These are phyloP conservation scores for Ceratobasidium papillatum DNA, from an alignment of 1,284 basidiomycete species.

Conservation along the genomic window DNA sequence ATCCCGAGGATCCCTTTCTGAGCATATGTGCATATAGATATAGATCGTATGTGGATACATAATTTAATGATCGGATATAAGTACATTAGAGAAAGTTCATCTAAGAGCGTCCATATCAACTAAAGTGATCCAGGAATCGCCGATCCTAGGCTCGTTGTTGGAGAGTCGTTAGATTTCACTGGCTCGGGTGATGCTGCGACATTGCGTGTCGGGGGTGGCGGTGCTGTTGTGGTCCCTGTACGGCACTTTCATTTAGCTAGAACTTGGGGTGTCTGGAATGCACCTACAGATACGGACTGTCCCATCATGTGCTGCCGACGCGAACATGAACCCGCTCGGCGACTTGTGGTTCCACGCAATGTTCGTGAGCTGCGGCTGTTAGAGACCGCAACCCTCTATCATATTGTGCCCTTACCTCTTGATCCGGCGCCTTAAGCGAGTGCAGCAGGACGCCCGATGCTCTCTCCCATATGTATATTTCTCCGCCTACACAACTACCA, in stretches of 20 bases:
- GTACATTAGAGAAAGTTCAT: too few relatives aligned
- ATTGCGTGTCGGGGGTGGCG: constrained; percentile 8
- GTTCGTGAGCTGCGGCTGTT: constrained; percentile 18
- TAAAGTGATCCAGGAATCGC: too few relatives aligned
- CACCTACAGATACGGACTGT: constrained; percentile 31
- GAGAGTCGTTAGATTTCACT: too few relatives aligned
- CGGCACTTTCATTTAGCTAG: neutral
- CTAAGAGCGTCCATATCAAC: too few relatives aligned
- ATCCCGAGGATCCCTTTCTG: too few relatives aligned
- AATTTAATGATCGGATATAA: too few relatives aligned
- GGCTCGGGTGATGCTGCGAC: constrained; percentile 21
- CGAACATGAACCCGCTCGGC: constrained; percentile 37
- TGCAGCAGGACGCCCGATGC: constrained; percentile 31
- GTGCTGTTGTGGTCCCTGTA: constrained; percentile 34
- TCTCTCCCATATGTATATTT: constrained; percentile 37
- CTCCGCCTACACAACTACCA: constrained; percentile 2
- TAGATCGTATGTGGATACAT: too few relatives aligned
- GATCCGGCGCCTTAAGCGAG: constrained; percentile 33
- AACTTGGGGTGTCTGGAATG: neutral
- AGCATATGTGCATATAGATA: too few relatives aligned
- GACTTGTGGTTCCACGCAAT: constrained; percentile 38
- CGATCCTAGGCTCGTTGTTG: too few relatives aligned
- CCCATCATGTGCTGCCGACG: constrained; percentile 33
- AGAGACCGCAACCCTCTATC: neutral
- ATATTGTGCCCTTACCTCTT: neutral